Evolutionary conservation across 2,329 filamentous ascomycete genomes (phyloP).

Genomic region (Aspergillus phoenicis): DNA sequence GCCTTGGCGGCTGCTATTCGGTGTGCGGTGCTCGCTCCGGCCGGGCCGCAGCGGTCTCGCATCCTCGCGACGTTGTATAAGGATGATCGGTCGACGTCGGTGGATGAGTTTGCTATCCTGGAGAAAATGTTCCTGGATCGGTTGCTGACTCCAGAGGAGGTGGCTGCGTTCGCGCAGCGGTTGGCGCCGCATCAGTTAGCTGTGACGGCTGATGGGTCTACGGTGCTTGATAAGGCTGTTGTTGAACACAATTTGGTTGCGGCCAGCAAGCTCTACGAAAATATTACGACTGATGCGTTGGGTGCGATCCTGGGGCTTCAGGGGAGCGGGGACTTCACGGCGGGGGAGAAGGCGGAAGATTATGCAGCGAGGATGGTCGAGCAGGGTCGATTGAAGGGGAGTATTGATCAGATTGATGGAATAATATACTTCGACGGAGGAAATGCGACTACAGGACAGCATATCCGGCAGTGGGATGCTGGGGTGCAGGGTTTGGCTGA

Average conservation of each 20-base stretch:
- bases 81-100: conserved; percentile 76
- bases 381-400: conserved; percentile 81
- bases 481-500: conserved; percentile 86
- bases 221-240: conserved; percentile 88
- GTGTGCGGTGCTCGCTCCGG: conserved; percentile 88
- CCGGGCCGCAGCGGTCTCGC: conserved; percentile 79
- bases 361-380: conserved; percentile 96
- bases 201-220: conserved; percentile 84
- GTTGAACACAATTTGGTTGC: conserved; percentile 94
- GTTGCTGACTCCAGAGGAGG: conserved; percentile 77
- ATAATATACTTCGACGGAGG: conserved; percentile 81
- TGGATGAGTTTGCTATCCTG: conserved; percentile 81
- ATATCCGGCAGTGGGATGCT: conserved; percentile 83
- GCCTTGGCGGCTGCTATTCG: conserved; percentile 86
- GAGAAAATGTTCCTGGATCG: conserved; percentile 98
- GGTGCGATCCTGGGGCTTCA: conserved; percentile 77
- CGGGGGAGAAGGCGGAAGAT: conserved; percentile 77
- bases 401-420: conserved; percentile 91
- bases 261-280: conserved; percentile 76
- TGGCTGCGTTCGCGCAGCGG: conserved; percentile 78
- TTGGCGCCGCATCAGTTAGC: conserved; percentile 88
- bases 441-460: conserved; percentile 68
- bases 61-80: conserved; percentile 86
- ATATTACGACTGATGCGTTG: conserved; percentile 75
- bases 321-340: conserved; percentile 43